Evolutionary conservation across 352 stramenopile species (phyloP), one percentile per base, ranked within the genome.

Genomic region (Phytopythium helicoides): DNA sequence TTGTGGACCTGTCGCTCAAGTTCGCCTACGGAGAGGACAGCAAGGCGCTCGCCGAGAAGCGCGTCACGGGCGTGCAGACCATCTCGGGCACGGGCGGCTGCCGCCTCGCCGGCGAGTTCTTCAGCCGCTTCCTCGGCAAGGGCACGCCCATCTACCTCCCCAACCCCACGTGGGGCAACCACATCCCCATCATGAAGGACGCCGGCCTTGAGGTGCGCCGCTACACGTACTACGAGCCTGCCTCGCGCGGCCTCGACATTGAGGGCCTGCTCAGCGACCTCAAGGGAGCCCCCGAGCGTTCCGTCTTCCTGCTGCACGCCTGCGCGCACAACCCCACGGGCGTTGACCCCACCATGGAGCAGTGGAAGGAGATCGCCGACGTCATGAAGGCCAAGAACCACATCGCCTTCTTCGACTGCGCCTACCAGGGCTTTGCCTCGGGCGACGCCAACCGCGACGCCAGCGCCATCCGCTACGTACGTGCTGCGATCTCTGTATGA

Each of bases 121-220:
- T 99, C 56, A 61, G 86, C 46, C 84, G 86, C 53, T 97, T 97
- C 48, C 74, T 89, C 31, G 87, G 90, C 57, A 81, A 89, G 55
- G 69, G 58, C 48, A 94, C 85, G 18, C 77, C 84, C 6, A 97
- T 99, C 62, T 99, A 99, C 86, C 66, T 99, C 47, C 97, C 98
- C 23, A 98, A 99, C 82, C 97, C 97, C 48, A 99, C 97, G 47
- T 99, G 97, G 97, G 95, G 96, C 52, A 99, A 99, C 85, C 98
- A 99, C 73, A 95, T 98, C 57, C 73, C 86, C 31, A 98, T 99
- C 65, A 92, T 94, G 76, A 80, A 92, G 65, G 82, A 94, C 56
- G 85, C 85, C 14, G 85, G 85, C 48, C 61, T 94, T 38, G 81
- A 92, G 21, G 81, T 94, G 49, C 78, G 72, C 62, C 71, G 71